Base-by-base conservation (phyloP, 2,329 filamentous ascomycete genomes). In the Aspergillus thermomutatus region DNA sequence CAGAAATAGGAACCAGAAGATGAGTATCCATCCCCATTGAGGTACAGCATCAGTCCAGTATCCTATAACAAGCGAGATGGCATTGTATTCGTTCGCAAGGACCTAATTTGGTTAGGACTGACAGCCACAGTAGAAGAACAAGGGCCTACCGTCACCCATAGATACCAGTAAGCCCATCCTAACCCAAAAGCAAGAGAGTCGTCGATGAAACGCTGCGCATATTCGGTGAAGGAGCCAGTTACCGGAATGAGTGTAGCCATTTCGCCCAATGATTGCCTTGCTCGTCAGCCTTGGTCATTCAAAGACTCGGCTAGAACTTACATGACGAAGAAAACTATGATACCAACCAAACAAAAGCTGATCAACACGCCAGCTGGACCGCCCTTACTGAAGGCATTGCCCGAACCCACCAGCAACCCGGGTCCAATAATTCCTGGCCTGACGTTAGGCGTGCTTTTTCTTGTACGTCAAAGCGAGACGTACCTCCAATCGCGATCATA, bases 231-330 rank as follows among this genome's bases (percentile, higher is more conserved):
- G 0, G 86, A 86, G 2, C 88, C 88, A 4, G 86, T 85, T 0
- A 84, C 87, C 0, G 88, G 88, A 62, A 87, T 90, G 1, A 91
- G 74, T 6, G 88, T 91, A 3, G 88, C 89, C 64, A 91, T 77
- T 69, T 92, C 89, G 21, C 89, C 89, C 6, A 92, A 75, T 4
- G 84, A 87, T 77, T 91, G 88, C 84, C 89, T 90, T 61, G 28
- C 14, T 27, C 3, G 28, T 60, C 70, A 47, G 88, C 82, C 62
- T 79, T 81, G 57, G 67, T 11, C 6, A n/a, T 56, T 53, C 28
- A 61, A 41, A 7, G 37, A 50, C 10, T 27, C 11, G 19, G n/a
- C 43, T 46, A 14, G 21, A n/a, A 37, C 58, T 49, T 58, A 72
- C 73, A 77, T 75, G 45, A 73, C 70, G 54, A 74, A 75, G 60